Evolutionary conservation across 768 basidiomycete genomes (phyloP), one percentile per base, ranked within the genome.

Genomic region (Boletus insuetus): DNA sequence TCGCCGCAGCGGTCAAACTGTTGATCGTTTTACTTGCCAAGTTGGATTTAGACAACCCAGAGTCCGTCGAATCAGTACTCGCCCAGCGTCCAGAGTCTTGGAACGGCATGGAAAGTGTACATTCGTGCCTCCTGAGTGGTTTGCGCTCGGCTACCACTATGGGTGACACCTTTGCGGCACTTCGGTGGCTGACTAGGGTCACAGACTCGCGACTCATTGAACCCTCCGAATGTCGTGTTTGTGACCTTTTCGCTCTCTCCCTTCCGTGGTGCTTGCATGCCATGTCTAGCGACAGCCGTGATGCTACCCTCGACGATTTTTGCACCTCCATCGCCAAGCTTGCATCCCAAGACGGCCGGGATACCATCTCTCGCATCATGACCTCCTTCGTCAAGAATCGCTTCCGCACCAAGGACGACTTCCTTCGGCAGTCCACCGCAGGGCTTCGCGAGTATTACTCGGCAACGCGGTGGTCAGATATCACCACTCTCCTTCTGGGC

Each of bases 371-470:
- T 50, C 86, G 90, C 46, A 89, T 98, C 64, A 90, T 96, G 87
- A 86, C 79, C 5, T 94, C 91, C 4, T 95, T 95, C 62, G 83
- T 89, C 52, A 91, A 91, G 70, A 77, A 79, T 20, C 87, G 90
- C 48, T 97, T 98, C 78, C 80, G 94, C 46, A 93, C 93, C 2
- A 87, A 87, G 64, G 94, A 98, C 49, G 94, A 97, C 72, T 96
- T 96, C 74, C 80, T 96, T 55, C 85, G 92, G 6, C 93, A 97
- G 66, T 93, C 91, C 0, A 86, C 93, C 20, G 78, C 84, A 2
- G 87, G 89, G 61, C 79, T 98, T 37, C 84, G 93, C 20, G 94
- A 97, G 65, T 86, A 91, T 69, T 94, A 92, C 64, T 83, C 84
- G 0, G 76, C 76, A 4, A 81, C 89, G 48, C 76, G 85, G 61